Evolutionary conservation across 352 stramenopile species (phyloP).

Genomic region (Phytophthora sp.): DNA sequence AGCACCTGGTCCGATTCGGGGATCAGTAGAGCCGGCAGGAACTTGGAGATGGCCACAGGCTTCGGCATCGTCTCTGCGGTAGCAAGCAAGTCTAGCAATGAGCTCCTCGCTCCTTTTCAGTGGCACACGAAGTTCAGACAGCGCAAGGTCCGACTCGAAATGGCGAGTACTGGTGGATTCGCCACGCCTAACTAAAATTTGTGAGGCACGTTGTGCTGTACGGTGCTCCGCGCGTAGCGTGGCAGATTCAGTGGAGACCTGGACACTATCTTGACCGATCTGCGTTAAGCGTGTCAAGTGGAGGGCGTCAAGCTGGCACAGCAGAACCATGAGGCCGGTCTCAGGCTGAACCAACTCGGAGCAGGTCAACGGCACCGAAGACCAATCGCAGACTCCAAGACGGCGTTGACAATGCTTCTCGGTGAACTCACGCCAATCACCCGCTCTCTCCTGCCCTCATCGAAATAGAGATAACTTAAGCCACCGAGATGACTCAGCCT

Average conservation of each 20-base stretch:
- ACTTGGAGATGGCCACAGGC: conserved; percentile 29
- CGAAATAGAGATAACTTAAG: conserved; percentile 1
- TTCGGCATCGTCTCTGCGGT: conserved; percentile 30
- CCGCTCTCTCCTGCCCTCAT: conserved; percentile 1
- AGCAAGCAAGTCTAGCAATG: conserved; percentile 10
- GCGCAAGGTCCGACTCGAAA: conserved; percentile 3
- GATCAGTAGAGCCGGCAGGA: conserved; percentile 34
- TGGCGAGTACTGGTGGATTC: background rate
- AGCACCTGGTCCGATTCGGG: conserved; percentile 24
- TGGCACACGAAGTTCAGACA: background rate
- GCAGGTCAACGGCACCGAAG: background rate
- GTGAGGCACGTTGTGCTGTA: background rate
- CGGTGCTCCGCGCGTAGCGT: background rate
- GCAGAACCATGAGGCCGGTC: background rate
- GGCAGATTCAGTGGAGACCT: conserved; percentile 17
- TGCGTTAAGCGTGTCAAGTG: background rate
- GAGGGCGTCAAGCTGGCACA: background rate
- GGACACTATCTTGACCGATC: conserved; percentile 5
- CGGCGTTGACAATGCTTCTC: background rate
- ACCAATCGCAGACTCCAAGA: background rate
- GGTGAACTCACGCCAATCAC: conserved; percentile 3
- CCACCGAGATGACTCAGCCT: conserved; percentile 4
- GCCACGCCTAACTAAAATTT: conserved; percentile 19
- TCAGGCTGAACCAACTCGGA: conserved; percentile 2
- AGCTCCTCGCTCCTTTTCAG: conserved; percentile 5